Evolutionary conservation across 179 eudicot genomes (phyloP).

Genomic region (Nepenthes alata): DNA sequence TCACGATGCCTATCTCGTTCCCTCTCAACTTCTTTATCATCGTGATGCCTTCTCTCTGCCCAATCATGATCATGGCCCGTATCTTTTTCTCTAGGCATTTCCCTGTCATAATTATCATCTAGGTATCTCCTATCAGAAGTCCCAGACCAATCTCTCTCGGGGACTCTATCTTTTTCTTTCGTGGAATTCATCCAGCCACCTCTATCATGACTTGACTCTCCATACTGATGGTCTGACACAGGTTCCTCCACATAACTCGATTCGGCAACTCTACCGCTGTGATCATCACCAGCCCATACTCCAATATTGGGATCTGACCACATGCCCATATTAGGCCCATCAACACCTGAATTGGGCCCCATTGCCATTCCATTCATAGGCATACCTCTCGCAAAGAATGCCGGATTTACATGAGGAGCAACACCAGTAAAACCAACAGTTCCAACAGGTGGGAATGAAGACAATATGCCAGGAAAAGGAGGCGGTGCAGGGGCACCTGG

Average conservation of each 20-base stretch:
- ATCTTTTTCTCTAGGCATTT: constrained; percentile 52
- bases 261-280: constrained; percentile 60
- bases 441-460: constrained; percentile 49
- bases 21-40: constrained; percentile 49
- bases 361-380: constrained; percentile 61
- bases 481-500: constrained; percentile 47
- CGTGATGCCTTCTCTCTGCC: constrained; percentile 54
- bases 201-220: constrained; percentile 60
- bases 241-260: constrained; percentile 82
- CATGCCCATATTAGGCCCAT: constrained; percentile 59
- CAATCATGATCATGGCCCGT: constrained; percentile 34
- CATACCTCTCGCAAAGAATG: constrained; percentile 64
- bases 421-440: constrained; percentile 58
- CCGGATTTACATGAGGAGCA: constrained; percentile 71
- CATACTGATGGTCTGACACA: constrained; percentile 73
- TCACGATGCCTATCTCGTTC: constrained; percentile 40
- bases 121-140: constrained; percentile 63
- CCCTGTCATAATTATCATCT: constrained; percentile 67
- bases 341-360: constrained; percentile 50
- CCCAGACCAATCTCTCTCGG: constrained; percentile 74
- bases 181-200: constrained; percentile 44
- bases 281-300: constrained; percentile 75
- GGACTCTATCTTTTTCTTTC: constrained; percentile 59
- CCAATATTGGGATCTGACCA: constrained; percentile 66
- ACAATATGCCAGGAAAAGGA: constrained; percentile 45